Conservation (phyloP, 78 protist species). For the Protostelium mycophagum region DNA sequence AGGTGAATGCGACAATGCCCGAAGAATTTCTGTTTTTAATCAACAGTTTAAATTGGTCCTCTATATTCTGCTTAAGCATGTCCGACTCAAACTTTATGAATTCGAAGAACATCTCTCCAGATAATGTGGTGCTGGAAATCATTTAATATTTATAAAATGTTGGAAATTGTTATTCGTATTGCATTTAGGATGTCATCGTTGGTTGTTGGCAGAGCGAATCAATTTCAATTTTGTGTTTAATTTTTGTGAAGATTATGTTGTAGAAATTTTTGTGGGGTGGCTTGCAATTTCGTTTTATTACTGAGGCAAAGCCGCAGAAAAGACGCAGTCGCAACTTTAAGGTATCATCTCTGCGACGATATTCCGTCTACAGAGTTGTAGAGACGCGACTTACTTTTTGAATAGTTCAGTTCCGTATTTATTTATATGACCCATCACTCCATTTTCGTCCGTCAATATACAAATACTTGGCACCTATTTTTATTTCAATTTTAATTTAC, state of each 20-base stretch:
- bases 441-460: neutral
- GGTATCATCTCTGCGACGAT: too few relatives aligned
- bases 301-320: too few relatives aligned
- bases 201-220: too few relatives aligned
- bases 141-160: too few relatives aligned
- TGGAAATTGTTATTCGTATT: too few relatives aligned
- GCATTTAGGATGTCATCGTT: too few relatives aligned
- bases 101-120: neutral
- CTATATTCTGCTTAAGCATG: neutral
- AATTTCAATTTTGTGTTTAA: neutral
- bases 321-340: too few relatives aligned
- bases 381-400: too few relatives aligned
- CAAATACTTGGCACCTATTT: neutral
- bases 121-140: neutral
- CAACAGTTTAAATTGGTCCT: neutral
- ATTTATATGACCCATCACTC: neutral
- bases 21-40: neutral
- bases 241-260: neutral
- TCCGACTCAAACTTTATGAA: neutral
- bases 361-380: too few relatives aligned
- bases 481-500: neutral
- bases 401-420: neutral
- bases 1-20: neutral
- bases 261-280: too few relatives aligned
- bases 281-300: too few relatives aligned